These are phyloP conservation scores for Citrus sinensis DNA, from an alignment of 345 rosid genomes.

Conservation along the genomic window DNA sequence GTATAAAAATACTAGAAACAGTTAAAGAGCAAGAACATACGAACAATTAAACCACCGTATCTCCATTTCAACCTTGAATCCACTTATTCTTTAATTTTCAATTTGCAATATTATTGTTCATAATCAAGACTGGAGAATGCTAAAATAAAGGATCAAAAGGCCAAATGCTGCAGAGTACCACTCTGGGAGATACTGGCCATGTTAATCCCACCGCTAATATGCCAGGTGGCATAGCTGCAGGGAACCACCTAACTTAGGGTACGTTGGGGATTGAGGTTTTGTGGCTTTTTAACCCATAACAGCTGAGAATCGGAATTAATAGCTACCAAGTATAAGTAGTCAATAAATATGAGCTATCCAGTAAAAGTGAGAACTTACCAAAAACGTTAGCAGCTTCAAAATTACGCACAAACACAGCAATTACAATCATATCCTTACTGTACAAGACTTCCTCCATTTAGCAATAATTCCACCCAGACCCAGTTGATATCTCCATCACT, in stretches of 20 bases:
- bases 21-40: neutral
- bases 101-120: neutral
- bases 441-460: neutral
- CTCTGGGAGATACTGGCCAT: neutral
- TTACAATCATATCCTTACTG: neutral
- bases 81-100: neutral
- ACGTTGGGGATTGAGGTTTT: neutral
- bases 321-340: neutral
- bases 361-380: neutral
- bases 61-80: neutral
- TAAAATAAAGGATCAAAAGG: neutral
- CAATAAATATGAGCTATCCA: neutral
- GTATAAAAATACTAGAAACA: neutral
- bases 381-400: neutral
- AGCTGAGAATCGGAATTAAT: neutral
- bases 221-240: neutral
- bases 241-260: neutral
- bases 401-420: neutral
- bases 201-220: neutral
- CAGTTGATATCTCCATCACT: neutral
- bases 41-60: too few species aligned
- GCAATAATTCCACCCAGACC: neutral
- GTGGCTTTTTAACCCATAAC: neutral
- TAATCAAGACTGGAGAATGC: neutral
- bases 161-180: neutral